Conservation (phyloP, 2,329 filamentous ascomycete species). For the Aspergillus texensis region DNA sequence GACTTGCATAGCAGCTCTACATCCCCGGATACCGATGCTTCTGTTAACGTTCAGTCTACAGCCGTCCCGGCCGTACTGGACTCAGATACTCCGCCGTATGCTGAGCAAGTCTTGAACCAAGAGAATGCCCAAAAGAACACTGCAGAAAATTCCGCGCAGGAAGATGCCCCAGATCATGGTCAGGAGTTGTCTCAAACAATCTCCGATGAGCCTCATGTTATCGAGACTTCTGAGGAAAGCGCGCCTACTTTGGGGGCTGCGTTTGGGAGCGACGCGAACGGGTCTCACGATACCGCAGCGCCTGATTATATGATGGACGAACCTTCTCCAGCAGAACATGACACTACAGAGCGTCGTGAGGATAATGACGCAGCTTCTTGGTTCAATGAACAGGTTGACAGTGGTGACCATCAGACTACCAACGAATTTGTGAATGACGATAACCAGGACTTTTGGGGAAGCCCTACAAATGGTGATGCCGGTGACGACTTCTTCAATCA, state of each 20-base stretch:
- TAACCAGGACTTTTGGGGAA: constrained; percentile 47
- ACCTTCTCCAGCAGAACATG: background rate
- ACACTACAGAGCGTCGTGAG: background rate
- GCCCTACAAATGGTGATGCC: constrained; percentile 47
- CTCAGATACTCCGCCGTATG: background rate
- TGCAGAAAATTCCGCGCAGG: background rate
- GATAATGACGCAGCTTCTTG: constrained; percentile 2
- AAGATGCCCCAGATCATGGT: background rate
- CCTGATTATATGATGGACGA: background rate
- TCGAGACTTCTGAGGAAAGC: background rate
- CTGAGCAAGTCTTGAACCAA: background rate
- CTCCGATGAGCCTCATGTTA: background rate
- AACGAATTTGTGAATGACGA: constrained; percentile 18
- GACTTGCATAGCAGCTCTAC: background rate
- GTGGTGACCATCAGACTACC: constrained; percentile 7
- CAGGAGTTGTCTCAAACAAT: background rate
- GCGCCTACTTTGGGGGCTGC: background rate
- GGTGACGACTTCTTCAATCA: constrained; percentile 64
- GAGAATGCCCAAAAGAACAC: background rate
- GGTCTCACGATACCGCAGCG: background rate
- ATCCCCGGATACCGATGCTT: background rate
- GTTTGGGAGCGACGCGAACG: background rate
- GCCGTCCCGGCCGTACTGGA: background rate
- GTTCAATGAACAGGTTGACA: constrained; percentile 7
- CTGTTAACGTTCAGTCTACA: background rate